Conservation (phyloP, 2,329 filamentous ascomycete species). For the Didymella pomorum region DNA sequence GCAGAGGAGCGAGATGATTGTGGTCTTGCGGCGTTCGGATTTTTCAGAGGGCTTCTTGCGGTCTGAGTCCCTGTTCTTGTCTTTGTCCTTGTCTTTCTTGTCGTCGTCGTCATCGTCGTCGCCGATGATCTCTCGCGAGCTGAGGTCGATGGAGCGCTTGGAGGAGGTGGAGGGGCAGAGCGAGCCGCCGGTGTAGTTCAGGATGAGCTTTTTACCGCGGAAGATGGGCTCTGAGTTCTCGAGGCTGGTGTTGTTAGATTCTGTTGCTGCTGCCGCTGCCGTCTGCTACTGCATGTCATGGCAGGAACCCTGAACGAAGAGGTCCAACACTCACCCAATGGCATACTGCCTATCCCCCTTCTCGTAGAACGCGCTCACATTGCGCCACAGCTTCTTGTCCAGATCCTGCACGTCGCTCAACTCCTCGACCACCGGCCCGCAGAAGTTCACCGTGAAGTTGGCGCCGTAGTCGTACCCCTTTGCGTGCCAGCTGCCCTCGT, state of each 20-base stretch:
- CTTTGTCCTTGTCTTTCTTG: slow-evolving; percentile 53
- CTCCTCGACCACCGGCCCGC: slow-evolving; percentile 74
- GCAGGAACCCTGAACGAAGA: too few species aligned
- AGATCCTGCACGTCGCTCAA: slow-evolving; percentile 71
- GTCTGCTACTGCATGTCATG: not conserved
- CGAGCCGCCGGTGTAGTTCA: slow-evolving; percentile 61
- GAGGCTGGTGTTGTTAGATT: slow-evolving; percentile 52
- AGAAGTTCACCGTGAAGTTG: slow-evolving; percentile 87
- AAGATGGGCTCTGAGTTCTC: slow-evolving; percentile 63
- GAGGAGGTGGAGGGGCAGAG: slow-evolving; percentile 52
- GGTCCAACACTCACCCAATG: slow-evolving; percentile 71
- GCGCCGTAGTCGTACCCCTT: slow-evolving; percentile 78
- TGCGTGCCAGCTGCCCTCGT: slow-evolving; percentile 68
- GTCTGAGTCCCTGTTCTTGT: slow-evolving; percentile 41
- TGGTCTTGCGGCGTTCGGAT: slow-evolving; percentile 71
- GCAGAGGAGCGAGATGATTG: slow-evolving; percentile 92
- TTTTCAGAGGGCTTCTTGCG: slow-evolving; percentile 47
- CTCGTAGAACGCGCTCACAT: slow-evolving; percentile 81
- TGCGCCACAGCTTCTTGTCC: slow-evolving; percentile 68
- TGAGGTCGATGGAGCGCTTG: slow-evolving; percentile 38
- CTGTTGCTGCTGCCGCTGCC: not conserved
- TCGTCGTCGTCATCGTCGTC: slow-evolving; percentile 48
- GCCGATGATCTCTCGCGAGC: slow-evolving; percentile 52
- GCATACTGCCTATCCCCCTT: slow-evolving; percentile 72
- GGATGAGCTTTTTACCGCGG: slow-evolving; percentile 70